Base-by-base conservation (phyloP, 1,284 basidiomycete genomes). In the Pascua sp. region DNA sequence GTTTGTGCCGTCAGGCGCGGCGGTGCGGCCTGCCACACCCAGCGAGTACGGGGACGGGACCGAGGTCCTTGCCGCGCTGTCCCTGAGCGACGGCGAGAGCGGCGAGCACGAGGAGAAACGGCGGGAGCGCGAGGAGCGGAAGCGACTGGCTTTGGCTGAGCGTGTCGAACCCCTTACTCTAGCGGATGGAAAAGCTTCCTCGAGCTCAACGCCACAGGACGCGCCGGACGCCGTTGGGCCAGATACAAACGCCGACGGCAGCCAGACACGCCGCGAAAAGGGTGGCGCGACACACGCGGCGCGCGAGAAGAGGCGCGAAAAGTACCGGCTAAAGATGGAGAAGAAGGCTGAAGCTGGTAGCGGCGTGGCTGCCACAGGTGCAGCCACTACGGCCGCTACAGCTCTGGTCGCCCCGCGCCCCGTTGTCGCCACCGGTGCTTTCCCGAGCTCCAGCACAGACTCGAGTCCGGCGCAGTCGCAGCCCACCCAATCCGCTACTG, bases 1-100 rank as follows among this genome's bases (percentile, higher is more conserved):
- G 73, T 78, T 76, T 55, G 59, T 66, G 4, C 72, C 73, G 11
- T 17, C 55, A n/a, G 50, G 40, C 42, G 46, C 47, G 47, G 49
- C 41, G 5, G 16, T 38, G 42, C 24, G 24, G 24, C 24, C 24
- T 3, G 24, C 24, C 24, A 47, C 42, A 15, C 42, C 42, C n/a
- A 40, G 37, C 39, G 56, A 60, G 46, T 55, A 60, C 47, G 59
- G 54, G 17, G 59, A 60, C 55, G 52, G 52, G 12, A 48, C 37
- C 11, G 42, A 37, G n/a, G 48, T 42, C 11, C 53, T 60, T 12
- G 55, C 55, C 4, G 45, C 18, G 18, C 46, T 55, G 16, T 39
- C 38, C 2, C n/a, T 59, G 16, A 45, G 47, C 24, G 50, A 55
- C 37, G 57, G 56, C 45, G 51, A 46, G 49, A 24, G 16, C 9